Evolutionary conservation across 176 grass and related monocot genomes (phyloP).

Genomic region (Miscanthus lutarioriparius): DNA sequence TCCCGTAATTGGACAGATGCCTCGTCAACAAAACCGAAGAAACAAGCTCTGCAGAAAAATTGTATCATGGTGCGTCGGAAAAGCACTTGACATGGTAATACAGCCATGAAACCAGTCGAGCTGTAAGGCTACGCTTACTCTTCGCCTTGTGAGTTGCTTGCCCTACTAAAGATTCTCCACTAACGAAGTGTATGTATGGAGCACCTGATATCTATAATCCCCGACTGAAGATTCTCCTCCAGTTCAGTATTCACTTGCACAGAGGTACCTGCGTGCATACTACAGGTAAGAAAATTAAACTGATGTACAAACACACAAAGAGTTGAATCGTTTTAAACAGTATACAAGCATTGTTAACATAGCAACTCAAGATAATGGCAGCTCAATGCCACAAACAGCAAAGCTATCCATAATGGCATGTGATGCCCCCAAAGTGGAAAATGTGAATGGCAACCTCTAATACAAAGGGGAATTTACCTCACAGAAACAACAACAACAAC

Average conservation of each 20-base stretch:
- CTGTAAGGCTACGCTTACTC: background rate
- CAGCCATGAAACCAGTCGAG: background rate
- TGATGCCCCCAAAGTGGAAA: background rate
- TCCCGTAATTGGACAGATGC: background rate
- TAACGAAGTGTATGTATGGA: background rate
- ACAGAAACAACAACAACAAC: too few species aligned
- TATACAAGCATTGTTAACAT: background rate
- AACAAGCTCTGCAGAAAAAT: background rate
- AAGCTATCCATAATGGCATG: background rate
- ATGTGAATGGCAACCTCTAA: background rate
- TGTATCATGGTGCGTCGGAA: background rate
- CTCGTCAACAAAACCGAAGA: background rate
- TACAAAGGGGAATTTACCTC: constrained; percentile 11
- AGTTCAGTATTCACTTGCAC: background rate
- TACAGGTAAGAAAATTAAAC: constrained; percentile 3
- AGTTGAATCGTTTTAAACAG: background rate
- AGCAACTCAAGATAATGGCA: background rate
- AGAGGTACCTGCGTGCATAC: background rate
- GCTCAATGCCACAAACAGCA: background rate
- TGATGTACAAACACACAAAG: background rate
- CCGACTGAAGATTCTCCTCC: background rate
- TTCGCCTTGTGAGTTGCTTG: background rate
- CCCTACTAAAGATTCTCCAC: background rate
- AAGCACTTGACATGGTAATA: background rate
- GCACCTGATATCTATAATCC: background rate